phyloP scores from a whole-genome alignment of 1,139 yeast species.

The Yamadazyma membranifaciens region DNA sequence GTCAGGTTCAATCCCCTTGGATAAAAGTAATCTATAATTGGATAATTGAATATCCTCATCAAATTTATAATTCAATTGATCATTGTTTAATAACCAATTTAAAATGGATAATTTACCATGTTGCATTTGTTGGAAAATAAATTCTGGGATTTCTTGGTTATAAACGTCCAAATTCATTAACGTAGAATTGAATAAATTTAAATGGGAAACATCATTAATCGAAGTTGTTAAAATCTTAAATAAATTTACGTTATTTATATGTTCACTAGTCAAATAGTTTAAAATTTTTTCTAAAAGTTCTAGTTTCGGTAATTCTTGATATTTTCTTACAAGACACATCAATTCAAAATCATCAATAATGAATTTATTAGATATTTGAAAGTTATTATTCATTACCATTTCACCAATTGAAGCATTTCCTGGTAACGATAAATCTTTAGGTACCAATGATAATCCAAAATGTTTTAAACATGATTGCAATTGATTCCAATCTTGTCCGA shows the following conservation, averaged over 20 bases:
- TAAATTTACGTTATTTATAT: slow-evolving; percentile 9
- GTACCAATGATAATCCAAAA: not conserved
- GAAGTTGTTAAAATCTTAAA: slow-evolving; percentile 8
- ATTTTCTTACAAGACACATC: slow-evolving; percentile 9
- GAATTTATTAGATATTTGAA: slow-evolving; percentile 8
- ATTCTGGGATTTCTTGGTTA: slow-evolving; percentile 5
- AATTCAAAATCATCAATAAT: slow-evolving; percentile 16
- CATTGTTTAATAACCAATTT: slow-evolving; percentile 18
- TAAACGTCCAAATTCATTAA: slow-evolving; percentile 7
- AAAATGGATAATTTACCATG: slow-evolving; percentile 6
- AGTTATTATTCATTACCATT: slow-evolving; percentile 7
- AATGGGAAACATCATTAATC: slow-evolving; percentile 1
- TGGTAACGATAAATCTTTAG: too few species aligned
- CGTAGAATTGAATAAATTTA: slow-evolving; percentile 11
- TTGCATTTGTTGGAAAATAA: slow-evolving; percentile 7
- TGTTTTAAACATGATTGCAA: slow-evolving; percentile 12
- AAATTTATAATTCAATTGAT: slow-evolving; percentile 13
- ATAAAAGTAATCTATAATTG: slow-evolving; percentile 10
- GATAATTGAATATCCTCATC: slow-evolving; percentile 6
- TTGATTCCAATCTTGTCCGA: slow-evolving; percentile 51
- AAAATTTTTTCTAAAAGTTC: slow-evolving; percentile 37
- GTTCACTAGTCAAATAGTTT: slow-evolving; percentile 15
- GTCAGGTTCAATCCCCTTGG: slow-evolving; percentile 6
- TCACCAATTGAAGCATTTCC: slow-evolving; percentile 14
- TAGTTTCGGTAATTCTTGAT: slow-evolving; percentile 6